Percentiles rank a stretch among this genome's conserved stretches.
Conservation (phyloP, 1,284 basidiomycete genomes). For the Heterobasidion occidentale region DNA sequence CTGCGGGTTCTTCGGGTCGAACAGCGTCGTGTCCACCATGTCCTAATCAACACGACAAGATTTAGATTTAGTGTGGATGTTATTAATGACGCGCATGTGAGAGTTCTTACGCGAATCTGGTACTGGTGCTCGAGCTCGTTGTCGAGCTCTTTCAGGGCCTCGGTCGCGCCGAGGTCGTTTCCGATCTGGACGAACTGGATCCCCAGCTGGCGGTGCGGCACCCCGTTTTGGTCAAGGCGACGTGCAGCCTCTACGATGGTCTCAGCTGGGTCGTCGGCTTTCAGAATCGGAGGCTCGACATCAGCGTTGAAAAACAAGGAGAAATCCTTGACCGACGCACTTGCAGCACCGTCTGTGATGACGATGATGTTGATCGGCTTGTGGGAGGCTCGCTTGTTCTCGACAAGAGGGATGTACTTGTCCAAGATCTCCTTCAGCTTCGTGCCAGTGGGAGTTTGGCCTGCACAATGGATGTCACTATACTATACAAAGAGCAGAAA, state of each 20-base stretch:
- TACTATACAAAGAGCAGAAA: too few relatives aligned
- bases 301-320: not conserved
- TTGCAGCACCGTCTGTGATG: conserved; percentile 58
- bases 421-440: not conserved
- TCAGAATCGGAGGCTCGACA: not conserved
- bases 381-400: not conserved
- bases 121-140: not conserved
- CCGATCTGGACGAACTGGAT: not conserved
- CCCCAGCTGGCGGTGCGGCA: conserved; percentile 42
- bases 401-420: not conserved
- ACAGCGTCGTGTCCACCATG: conserved; percentile 38
- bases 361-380: conserved; percentile 57
- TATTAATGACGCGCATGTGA: not conserved
- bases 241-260: conserved; percentile 38
- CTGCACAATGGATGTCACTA: not conserved
- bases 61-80: conserved; percentile 1
- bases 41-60: conserved; percentile 21
- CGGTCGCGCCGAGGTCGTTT: not conserved
- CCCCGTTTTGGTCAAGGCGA: conserved; percentile 37
- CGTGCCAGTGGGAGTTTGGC: not conserved
- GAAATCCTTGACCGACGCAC: conserved; percentile 13
- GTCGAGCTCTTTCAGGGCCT: not conserved
- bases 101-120: not conserved
- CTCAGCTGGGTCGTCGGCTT: conserved; percentile 41
- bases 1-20: conserved; percentile 20